Evolutionary conservation across 306 rosid species (phyloP), one percentile per base, ranked within the genome.

Genomic region (Ammopiptanthus mongolicus): DNA sequence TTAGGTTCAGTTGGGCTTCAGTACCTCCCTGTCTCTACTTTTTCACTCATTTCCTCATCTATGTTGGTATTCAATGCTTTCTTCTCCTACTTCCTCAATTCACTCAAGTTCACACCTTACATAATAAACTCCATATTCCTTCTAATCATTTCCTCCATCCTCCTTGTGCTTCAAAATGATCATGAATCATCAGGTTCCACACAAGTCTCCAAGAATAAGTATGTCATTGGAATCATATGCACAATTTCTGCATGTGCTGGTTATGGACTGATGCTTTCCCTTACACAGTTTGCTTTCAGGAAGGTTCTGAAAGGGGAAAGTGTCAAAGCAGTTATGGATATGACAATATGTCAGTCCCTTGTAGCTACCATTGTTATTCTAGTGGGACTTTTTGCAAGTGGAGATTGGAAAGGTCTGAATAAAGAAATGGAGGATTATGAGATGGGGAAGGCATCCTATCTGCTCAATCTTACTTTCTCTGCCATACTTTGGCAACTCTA

Each of bases 1-100:
- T 62, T 75, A 70, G 77, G 59, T 56, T 83, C 87, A 8, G 44
- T 77, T 37, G 87, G 90, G 1, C 87, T 86, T 9, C 67, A 39
- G 13, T 70, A 81, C 72, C 83, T 86, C 64, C 88, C 84, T 62
- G 88, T 84, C 34, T 84, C 91, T 4, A 84, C 88, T 15, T 82
- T 47, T 56, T 48, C 88, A 4, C 86, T 87, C 19, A 74, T 87
- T 25, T 31, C 68, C 31, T 79, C 87, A 52, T 47, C 88, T 5
- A 78, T 76, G 14, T 61, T 87, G 57, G 77, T 80, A 23, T 87
- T 87, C 82, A 87, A 65, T 73, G 86, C 86, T 22, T 9, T 86
- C 22, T 78, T 86, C 80, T 81, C 88, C 11, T 75, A 78, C 84
- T 74, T 84, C 60, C 80, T 86, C 48, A 86, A 84, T 51, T 80